phyloP scores from a whole-genome alignment of 495 filamentous ascomycete genomes.

The Daldinia bambusicola region DNA sequence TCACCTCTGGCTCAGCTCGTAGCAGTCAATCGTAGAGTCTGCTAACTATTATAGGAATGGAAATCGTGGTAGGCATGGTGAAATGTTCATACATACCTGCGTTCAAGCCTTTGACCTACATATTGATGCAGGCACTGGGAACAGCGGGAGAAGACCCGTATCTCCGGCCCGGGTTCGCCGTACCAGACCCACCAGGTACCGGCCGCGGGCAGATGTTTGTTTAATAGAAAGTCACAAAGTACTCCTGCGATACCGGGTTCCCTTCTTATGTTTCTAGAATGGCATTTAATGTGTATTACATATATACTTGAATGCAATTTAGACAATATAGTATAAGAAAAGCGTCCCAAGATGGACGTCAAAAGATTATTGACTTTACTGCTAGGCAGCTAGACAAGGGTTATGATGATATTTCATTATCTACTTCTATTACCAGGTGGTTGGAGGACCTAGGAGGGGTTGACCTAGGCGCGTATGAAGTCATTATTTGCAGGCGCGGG shows the following conservation, averaged over 20 bases:
- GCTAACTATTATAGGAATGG: background rate
- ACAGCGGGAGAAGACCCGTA: background rate
- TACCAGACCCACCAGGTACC: background rate
- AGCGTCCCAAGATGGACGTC: background rate
- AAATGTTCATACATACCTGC: background rate
- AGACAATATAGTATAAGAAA: background rate
- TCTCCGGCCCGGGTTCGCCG: background rate
- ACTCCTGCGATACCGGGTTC: too few species aligned
- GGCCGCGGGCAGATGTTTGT: background rate
- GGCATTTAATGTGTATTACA: background rate
- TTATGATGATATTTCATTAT: too few species aligned
- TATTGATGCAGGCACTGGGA: too few species aligned
- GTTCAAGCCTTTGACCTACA: too few species aligned
- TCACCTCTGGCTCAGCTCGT: background rate
- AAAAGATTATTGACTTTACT: background rate
- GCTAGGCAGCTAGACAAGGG: background rate
- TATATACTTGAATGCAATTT: background rate
- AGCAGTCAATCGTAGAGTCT: background rate
- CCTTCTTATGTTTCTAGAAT: background rate
- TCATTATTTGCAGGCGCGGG: background rate
- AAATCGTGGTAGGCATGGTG: background rate
- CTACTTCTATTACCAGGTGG: too few species aligned
- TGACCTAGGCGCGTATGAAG: background rate
- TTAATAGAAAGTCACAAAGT: slow-evolving; percentile 9
- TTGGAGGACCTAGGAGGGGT: background rate